phyloP scores from a whole-genome alignment of 352 stramenopile species.

The Pilasporangium apinafurcum region DNA sequence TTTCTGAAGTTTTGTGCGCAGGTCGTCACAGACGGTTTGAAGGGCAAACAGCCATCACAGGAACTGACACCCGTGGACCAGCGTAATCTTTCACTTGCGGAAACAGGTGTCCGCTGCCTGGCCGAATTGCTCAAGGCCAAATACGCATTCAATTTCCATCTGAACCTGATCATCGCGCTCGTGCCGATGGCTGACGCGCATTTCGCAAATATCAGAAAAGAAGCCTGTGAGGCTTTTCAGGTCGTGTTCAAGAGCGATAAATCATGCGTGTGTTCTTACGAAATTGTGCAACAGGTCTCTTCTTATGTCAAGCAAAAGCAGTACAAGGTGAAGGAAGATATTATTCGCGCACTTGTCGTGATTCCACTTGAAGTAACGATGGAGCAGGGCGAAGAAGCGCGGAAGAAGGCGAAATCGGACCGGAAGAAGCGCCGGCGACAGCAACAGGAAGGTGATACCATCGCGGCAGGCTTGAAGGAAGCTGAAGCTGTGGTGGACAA shows the following conservation, averaged over 20 bases:
- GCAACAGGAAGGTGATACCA: slow-evolving; percentile 71
- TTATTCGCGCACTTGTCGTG: slow-evolving; percentile 68
- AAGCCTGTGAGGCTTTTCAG: slow-evolving; percentile 61
- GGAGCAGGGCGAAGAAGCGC: slow-evolving; percentile 72
- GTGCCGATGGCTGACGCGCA: slow-evolving; percentile 73
- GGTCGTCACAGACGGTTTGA: slow-evolving; percentile 50
- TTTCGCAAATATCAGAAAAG: slow-evolving; percentile 40
- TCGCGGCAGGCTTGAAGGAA: slow-evolving; percentile 92
- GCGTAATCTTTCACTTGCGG: slow-evolving; percentile 47
- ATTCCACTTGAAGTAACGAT: slow-evolving; percentile 85
- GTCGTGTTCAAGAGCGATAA: slow-evolving; percentile 76
- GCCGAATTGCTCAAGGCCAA: slow-evolving; percentile 76
- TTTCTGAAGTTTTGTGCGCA: slow-evolving; percentile 75
- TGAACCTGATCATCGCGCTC: slow-evolving; percentile 78
- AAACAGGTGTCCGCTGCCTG: slow-evolving; percentile 70
- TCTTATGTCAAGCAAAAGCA: slow-evolving; percentile 82
- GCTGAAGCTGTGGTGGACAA: slow-evolving; percentile 92
- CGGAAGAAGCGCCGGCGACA: slow-evolving; percentile 79
- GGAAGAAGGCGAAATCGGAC: slow-evolving; percentile 75
- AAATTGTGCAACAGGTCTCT: slow-evolving; percentile 82
- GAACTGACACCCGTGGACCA: slow-evolving; percentile 22
- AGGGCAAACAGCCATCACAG: slow-evolving; percentile 44
- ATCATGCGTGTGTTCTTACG: slow-evolving; percentile 44
- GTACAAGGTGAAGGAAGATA: slow-evolving; percentile 67
- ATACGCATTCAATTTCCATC: slow-evolving; percentile 83